Conservation (phyloP, 176 grass and related monocot species). For the Zoysia japonica region DNA sequence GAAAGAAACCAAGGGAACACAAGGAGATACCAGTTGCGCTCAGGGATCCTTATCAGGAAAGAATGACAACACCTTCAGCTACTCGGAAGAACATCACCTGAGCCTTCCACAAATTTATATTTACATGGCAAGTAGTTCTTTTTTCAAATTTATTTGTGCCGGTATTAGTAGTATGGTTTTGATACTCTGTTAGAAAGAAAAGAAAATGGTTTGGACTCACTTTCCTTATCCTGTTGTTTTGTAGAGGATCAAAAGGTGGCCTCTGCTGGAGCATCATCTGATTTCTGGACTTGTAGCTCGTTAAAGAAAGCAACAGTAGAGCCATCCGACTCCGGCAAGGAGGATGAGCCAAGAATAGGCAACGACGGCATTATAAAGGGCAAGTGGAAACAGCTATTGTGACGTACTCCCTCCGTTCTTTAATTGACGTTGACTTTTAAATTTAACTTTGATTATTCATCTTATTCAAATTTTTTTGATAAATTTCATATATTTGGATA, state of each 20-base stretch:
- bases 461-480: no score
- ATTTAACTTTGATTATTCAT: no score
- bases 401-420: no score
- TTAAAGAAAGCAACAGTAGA: slow-evolving; percentile 13
- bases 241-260: background rate
- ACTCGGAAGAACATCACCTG: background rate
- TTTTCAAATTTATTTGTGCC: background rate
- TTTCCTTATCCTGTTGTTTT: background rate
- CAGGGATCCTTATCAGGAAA: background rate
- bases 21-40: background rate
- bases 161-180: background rate
- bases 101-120: background rate
- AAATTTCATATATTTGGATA: no score
- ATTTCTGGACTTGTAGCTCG: background rate
- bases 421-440: no score
- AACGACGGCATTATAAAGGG: slow-evolving; percentile 20
- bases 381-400: slow-evolving; percentile 28
- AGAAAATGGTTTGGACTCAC: slow-evolving; percentile 2
- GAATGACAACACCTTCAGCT: background rate
- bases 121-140: slow-evolving; percentile 15
- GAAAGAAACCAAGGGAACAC: slow-evolving; percentile 13
- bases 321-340: slow-evolving; percentile 8
- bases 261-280: slow-evolving; percentile 14
- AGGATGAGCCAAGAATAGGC: background rate
- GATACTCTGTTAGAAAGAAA: background rate